A percentile compares a stretch with the other conserved stretches of the same genome.
phyloP scores from a whole-genome alignment of 768 basidiomycete genomes.

The Glaciozyma martinii region DNA sequence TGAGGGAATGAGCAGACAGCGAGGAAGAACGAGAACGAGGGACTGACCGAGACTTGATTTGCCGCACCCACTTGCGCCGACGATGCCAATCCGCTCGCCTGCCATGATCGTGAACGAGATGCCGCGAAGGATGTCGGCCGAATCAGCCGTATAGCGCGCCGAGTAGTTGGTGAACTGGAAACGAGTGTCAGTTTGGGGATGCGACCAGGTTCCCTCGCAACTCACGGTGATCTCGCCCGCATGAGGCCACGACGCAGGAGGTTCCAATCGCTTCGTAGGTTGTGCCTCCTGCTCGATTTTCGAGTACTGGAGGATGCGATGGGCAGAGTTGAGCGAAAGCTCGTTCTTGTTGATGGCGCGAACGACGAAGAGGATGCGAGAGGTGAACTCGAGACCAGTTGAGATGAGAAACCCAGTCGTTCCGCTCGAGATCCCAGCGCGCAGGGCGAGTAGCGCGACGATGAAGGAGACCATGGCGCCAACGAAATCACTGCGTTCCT shows the following conservation, averaged over 20 bases:
- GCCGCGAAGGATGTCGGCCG: slow-evolving; percentile 76
- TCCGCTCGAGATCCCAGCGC: slow-evolving; percentile 12
- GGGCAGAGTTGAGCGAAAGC: slow-evolving; percentile 43
- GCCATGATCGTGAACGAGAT: slow-evolving; percentile 59
- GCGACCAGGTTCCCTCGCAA: too few species aligned
- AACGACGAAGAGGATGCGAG: slow-evolving; percentile 43
- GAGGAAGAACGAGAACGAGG: too few species aligned
- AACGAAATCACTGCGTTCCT: slow-evolving; percentile 18
- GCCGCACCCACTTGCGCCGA: slow-evolving; percentile 53
- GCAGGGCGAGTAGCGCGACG: slow-evolving; percentile 19
- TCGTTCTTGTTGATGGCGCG: slow-evolving; percentile 39
- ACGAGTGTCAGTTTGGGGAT: neutral
- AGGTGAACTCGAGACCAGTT: slow-evolving; percentile 36
- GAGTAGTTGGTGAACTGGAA: slow-evolving; percentile 35
- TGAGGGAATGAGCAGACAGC: neutral
- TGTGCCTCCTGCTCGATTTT: slow-evolving; percentile 24
- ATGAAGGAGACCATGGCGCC: slow-evolving; percentile 31
- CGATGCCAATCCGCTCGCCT: slow-evolving; percentile 86
- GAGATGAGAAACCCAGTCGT: slow-evolving; percentile 23
- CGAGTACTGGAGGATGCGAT: slow-evolving; percentile 41
- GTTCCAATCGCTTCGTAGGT: slow-evolving; percentile 35
- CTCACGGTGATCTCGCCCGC: slow-evolving; percentile 19
- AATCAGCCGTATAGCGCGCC: slow-evolving; percentile 57
- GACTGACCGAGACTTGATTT: slow-evolving; percentile 35
- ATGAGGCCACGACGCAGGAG: slow-evolving; percentile 41